Evolutionary conservation across 2,329 filamentous ascomycete species (phyloP).

Genomic region (Mollisia scopiformis): DNA sequence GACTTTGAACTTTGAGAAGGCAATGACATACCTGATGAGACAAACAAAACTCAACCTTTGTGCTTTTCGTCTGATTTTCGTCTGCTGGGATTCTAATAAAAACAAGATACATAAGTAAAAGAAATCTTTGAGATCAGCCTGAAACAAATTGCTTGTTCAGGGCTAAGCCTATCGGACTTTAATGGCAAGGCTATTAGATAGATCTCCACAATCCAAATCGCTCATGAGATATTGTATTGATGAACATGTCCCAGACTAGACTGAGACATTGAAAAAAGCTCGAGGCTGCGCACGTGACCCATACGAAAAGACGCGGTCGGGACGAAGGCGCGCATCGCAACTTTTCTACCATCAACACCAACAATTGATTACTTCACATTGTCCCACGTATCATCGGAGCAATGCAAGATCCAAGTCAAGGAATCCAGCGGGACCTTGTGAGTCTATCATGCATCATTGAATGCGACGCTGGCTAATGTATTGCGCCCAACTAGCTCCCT

Average conservation of each 20-base stretch:
- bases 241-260: too few species aligned
- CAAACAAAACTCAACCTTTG: too few species aligned
- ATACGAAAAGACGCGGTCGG: background rate
- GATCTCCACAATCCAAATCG: too few species aligned
- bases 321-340: background rate
- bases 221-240: too few species aligned
- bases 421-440: constrained; percentile 48
- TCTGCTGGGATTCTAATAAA: too few species aligned
- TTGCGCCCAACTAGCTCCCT: constrained; percentile 24
- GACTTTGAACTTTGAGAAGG: constrained; percentile 9
- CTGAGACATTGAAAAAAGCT: too few species aligned
- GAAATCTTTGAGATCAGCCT: too few species aligned
- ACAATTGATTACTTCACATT: constrained; percentile 17
- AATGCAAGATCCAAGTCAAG: constrained; percentile 49
- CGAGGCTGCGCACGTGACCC: background rate
- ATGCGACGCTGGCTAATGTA: background rate
- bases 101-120: too few species aligned
- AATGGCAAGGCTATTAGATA: too few species aligned
- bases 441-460: constrained; percentile 24
- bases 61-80: too few species aligned
- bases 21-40: background rate
- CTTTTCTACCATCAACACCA: background rate
- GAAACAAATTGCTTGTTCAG: too few species aligned
- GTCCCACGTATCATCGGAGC: background rate
- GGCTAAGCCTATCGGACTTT: too few species aligned